A percentile compares a stretch with the other conserved stretches of the same genome.
These are phyloP conservation scores for Sideroxylon spinosum DNA, from an alignment of 179 eudicot genomes.

Conservation along the genomic window DNA sequence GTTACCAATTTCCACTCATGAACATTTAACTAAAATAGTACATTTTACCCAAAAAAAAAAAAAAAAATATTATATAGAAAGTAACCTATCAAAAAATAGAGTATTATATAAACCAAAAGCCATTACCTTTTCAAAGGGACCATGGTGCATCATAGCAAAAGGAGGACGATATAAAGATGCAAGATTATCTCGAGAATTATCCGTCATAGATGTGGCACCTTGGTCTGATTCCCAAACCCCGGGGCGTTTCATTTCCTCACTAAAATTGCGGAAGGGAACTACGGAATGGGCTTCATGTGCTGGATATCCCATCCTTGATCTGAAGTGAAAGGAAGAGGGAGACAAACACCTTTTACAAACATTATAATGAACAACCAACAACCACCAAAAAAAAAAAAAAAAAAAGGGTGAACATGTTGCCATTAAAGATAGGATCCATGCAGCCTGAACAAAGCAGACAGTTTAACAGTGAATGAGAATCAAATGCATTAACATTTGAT, in stretches of 20 bases:
- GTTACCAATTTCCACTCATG: not conserved
- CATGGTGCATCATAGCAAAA: conserved; percentile 76
- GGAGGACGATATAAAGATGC: conserved; percentile 96
- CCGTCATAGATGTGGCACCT: conserved; percentile 60
- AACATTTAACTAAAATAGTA: not conserved
- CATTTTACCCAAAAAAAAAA: not conserved
- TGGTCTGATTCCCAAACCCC: conserved; percentile 76
- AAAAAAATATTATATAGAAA: not conserved
- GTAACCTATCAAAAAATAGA: not conserved
- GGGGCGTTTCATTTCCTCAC: conserved; percentile 75
- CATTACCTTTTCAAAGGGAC: conserved; percentile 84
- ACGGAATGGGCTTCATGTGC: conserved; percentile 53
- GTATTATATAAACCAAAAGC: not conserved
- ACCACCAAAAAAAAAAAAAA: not conserved
- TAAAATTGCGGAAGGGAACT: conserved; percentile 87
- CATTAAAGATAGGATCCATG: not conserved
- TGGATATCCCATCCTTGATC: conserved; percentile 51
- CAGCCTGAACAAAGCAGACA: not conserved
- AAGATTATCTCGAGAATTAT: conserved; percentile 74
- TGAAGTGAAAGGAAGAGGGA: conserved; percentile 18
- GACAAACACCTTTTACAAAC: conserved; percentile 14
- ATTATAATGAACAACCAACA: not conserved
- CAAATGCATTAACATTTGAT: not conserved
- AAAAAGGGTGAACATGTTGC: not conserved
- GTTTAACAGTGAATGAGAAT: conserved; percentile 1